Evolutionary conservation across 2,329 filamentous ascomycete species (phyloP).

Genomic region (Microascus cirrosus): DNA sequence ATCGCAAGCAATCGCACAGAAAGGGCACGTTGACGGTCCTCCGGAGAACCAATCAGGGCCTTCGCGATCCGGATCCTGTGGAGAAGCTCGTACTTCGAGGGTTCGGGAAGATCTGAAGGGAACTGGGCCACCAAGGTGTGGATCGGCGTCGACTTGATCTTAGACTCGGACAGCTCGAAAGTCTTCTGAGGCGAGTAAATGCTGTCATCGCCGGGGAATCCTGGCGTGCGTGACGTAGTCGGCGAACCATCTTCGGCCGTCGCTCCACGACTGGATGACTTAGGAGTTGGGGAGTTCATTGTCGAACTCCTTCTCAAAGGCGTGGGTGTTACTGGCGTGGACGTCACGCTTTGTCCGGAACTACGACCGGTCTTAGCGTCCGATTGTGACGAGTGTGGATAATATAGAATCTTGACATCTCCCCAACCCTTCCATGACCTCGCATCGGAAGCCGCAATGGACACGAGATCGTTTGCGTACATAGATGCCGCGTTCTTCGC

Average conservation of each 20-base stretch:
- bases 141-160: slow-evolving; percentile 39
- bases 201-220: slow-evolving; percentile 20
- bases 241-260: background rate
- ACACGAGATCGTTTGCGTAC: slow-evolving; percentile 75
- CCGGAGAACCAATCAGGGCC: slow-evolving; percentile 55
- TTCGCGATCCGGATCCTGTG: slow-evolving; percentile 76
- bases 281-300: slow-evolving; percentile 3
- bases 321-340: slow-evolving; percentile 59
- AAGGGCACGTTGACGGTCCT: slow-evolving; percentile 64
- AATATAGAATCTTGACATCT: slow-evolving; percentile 71
- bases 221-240: slow-evolving; percentile 22
- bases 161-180: slow-evolving; percentile 53
- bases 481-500: slow-evolving; percentile 42
- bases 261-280: background rate
- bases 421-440: slow-evolving; percentile 67
- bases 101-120: slow-evolving; percentile 55
- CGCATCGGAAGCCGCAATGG: slow-evolving; percentile 53
- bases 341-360: slow-evolving; percentile 16
- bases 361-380: background rate
- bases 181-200: slow-evolving; percentile 36
- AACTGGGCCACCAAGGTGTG: slow-evolving; percentile 45
- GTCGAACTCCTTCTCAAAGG: slow-evolving; percentile 35
- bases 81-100: slow-evolving; percentile 73
- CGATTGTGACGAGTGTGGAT: slow-evolving; percentile 31
- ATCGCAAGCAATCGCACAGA: slow-evolving; percentile 76